phyloP scores from a whole-genome alignment of 306 rosid species.

The Delonix regia region DNA sequence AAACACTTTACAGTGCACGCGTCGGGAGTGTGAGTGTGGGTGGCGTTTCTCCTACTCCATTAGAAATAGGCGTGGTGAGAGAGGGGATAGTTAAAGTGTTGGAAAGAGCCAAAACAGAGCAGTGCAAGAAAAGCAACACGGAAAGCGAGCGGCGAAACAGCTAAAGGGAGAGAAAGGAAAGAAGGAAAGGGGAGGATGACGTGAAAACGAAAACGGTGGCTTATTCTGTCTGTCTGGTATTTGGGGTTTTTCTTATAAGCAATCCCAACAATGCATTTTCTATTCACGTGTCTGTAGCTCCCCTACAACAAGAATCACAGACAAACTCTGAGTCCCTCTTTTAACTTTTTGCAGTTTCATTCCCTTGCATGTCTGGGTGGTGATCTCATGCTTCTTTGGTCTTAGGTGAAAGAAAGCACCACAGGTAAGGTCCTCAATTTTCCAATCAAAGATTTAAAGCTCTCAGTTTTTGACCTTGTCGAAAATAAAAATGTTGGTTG shows the following conservation, averaged over 20 bases:
- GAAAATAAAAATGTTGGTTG: neutral
- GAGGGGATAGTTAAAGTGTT: conserved; percentile 34
- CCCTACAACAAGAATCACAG: conserved; percentile 33
- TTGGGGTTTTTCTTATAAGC: conserved; percentile 50
- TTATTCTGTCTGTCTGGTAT: conserved; percentile 60
- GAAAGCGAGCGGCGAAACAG: conserved; percentile 19
- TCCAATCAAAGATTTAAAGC: neutral
- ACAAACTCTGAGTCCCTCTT: conserved; percentile 47
- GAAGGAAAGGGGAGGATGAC: conserved; percentile 32
- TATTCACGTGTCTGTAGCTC: conserved; percentile 21
- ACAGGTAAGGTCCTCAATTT: neutral
- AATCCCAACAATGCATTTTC: conserved; percentile 37
- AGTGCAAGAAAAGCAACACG: conserved; percentile 22
- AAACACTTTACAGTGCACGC: conserved; percentile 18
- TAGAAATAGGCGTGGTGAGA: neutral
- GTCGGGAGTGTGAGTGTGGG: neutral
- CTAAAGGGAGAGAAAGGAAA: neutral
- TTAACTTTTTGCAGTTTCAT: neutral
- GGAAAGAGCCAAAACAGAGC: conserved; percentile 47
- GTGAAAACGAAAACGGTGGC: conserved; percentile 53
- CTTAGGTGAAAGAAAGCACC: conserved; percentile 7
- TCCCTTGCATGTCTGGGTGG: conserved; percentile 36
- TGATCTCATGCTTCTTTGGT: conserved; percentile 30
- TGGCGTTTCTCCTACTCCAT: neutral
- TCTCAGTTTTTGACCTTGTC: neutral